Evolutionary conservation across 2,329 filamentous ascomycete genomes (phyloP).

Genomic region (Acephala macrosclerotiorum): DNA sequence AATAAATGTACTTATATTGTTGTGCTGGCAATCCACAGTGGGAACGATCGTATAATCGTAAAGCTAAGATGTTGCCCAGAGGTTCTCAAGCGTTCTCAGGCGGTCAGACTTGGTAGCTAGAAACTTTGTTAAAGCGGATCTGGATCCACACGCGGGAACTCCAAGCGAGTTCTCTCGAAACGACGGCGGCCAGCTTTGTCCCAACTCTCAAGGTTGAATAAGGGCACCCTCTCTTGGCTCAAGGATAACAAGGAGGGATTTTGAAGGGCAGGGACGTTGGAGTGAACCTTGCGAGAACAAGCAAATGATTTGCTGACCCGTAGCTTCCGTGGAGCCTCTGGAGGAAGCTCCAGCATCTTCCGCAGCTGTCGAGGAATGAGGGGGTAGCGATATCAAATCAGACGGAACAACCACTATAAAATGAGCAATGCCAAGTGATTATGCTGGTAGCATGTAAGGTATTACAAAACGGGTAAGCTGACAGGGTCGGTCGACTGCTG

Average conservation of each 20-base stretch:
- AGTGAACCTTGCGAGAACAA: neutral
- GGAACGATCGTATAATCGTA: neutral
- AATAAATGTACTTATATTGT: constrained; percentile 7
- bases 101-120: neutral
- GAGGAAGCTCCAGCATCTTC: neutral
- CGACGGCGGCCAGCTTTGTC: neutral
- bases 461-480: constrained; percentile 5
- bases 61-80: neutral
- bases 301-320: neutral
- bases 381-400: neutral
- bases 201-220: neutral
- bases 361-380: neutral
- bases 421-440: neutral
- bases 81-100: neutral
- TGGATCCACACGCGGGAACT: neutral
- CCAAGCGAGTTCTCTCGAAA: neutral
- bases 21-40: neutral
- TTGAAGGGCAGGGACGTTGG: neutral
- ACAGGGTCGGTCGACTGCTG: neutral
- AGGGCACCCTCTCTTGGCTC: neutral
- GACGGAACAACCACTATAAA: neutral
- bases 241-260: neutral
- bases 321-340: neutral
- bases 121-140: neutral
- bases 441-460: neutral